Evolutionary conservation across 768 basidiomycete genomes (phyloP), one percentile per base, ranked within the genome.

Genomic region (Macrolepiota fuliginosa): DNA sequence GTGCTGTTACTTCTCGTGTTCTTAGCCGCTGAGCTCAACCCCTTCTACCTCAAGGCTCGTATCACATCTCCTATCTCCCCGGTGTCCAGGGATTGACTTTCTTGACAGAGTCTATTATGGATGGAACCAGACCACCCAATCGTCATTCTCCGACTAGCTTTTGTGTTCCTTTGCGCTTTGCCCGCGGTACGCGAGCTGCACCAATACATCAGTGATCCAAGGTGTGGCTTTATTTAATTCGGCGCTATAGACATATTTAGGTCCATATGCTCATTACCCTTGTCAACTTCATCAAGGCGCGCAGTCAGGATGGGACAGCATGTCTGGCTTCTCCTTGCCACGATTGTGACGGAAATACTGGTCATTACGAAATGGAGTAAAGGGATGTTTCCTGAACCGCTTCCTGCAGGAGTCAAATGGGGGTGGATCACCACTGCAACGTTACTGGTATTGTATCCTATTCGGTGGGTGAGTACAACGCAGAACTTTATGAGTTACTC

Each of bases 71-170:
- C 12, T 32, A 45, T 15, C 55, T 24, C 37, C 32, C 25, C 29
- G 40, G 36, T 55, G 24, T 19, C 24, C 15, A 46, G 24, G 36
- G 55, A 56, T 54, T 56, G 25, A 58, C 58, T 60, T 40, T 35
- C 54, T 53, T 56, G 60, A 22, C 67, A 78, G 80, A 85, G 81
- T 73, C 74, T 74, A 66, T 78, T 94, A 39, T 94, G 92, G 92
- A 89, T 94, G 88, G 91, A 94, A 69, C 93, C 92, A 37, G 88
- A 92, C 72, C 92, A 94, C 71, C 92, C 92, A 11, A 85, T 94
- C 64, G 81, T 94, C 54, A 90, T 93, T 62, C 76, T 84, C 64
- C 77, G 85, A 32, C 81, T 94, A 10, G 86, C 84, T 15, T 85
- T 85, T 62, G 85, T 94, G 63, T 94, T 94, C 70, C 76, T 94